Conservation (phyloP, 1,139 yeast species). For the Pneumocystis oryctolagi region DNA sequence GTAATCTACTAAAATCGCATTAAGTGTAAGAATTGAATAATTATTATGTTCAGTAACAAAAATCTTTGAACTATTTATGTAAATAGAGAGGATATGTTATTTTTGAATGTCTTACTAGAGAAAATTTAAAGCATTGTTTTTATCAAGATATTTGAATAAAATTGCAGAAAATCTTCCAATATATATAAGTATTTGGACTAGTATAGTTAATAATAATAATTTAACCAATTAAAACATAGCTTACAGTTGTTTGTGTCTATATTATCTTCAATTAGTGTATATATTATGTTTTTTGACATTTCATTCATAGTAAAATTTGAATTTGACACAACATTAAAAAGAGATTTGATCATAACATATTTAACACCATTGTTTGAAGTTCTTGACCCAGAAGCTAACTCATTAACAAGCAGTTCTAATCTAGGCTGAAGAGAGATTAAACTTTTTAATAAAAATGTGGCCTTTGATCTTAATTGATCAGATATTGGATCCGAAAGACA, state of each 20-base stretch:
- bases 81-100: conserved; percentile 3
- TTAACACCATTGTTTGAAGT: conserved; percentile 32
- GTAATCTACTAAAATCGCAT: conserved; percentile 39
- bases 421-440: conserved; percentile 82
- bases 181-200: conserved; percentile 3
- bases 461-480: conserved; percentile 60
- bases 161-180: conserved; percentile 56
- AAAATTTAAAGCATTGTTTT: conserved; percentile 50
- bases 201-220: not conserved
- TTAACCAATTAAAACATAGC: conserved; percentile 22
- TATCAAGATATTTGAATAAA: conserved; percentile 48
- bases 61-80: not conserved
- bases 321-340: conserved; percentile 65
- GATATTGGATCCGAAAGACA: conserved; percentile 65
- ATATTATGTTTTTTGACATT: conserved; percentile 50
- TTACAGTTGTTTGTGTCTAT: conserved; percentile 42
- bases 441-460: conserved; percentile 78
- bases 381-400: conserved; percentile 11
- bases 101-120: conserved; percentile 46
- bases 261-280: conserved; percentile 65
- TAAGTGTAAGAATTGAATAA: conserved; percentile 58
- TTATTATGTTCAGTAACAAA: conserved; percentile 27
- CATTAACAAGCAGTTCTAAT: conserved; percentile 66
- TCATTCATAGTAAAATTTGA: conserved; percentile 71
- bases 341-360: conserved; percentile 71